Percentiles rank a stretch among this genome's conserved stretches.
phyloP scores from a whole-genome alignment of 306 rosid genomes.

The Trichosanthes truncata region DNA sequence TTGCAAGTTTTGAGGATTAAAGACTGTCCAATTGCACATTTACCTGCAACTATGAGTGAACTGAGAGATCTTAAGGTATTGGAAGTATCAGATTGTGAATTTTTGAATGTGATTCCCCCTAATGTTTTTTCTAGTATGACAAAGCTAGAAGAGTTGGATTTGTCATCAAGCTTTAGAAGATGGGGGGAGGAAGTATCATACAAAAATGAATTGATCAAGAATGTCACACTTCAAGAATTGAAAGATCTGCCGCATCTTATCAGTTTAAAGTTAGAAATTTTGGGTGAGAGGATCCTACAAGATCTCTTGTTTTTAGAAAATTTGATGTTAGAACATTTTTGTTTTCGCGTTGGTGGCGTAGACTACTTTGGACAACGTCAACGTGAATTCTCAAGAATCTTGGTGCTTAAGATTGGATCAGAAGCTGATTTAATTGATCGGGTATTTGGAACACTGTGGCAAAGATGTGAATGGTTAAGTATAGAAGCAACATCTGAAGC shows the following conservation, averaged over 20 bases:
- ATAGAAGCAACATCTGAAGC: background rate
- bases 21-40: background rate
- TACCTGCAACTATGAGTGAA: background rate
- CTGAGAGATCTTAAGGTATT: background rate
- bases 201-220: background rate
- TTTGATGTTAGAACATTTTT: background rate
- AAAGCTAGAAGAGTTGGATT: constrained; percentile 6
- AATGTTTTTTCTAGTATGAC: background rate
- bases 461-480: background rate
- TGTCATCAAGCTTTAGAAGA: background rate
- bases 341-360: too few species aligned
- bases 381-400: background rate
- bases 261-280: background rate
- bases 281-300: background rate
- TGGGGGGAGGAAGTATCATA: background rate
- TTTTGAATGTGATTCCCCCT: background rate
- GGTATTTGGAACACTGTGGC: background rate
- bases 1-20: background rate
- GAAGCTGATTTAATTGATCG: background rate
- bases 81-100: background rate
- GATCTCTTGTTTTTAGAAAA: background rate
- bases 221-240: background rate
- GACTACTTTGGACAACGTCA: too few species aligned
- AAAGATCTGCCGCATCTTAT: background rate
- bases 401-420: background rate